A percentile compares a stretch with the other conserved stretches of the same genome.
Evolutionary conservation across 208 protist genomes (phyloP).

Genomic region (Crithidia bombi): DNA sequence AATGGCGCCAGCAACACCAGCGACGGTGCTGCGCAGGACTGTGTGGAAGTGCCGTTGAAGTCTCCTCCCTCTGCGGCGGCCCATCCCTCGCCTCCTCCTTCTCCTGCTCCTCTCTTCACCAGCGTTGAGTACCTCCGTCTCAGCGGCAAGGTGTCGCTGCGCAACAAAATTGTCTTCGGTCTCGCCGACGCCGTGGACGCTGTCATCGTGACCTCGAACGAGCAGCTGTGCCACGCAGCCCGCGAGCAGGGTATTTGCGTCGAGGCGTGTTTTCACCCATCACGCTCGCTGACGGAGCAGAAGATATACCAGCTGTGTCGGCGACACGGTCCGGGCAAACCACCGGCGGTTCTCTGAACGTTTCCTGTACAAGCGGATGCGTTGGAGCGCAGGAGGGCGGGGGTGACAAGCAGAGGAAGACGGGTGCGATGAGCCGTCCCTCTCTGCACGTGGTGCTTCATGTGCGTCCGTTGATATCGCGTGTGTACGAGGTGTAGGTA

Average conservation of each 20-base stretch:
- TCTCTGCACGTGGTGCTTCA: too few relatives aligned
- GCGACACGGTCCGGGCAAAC: conserved; percentile 46
- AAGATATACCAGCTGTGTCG: conserved; percentile 48
- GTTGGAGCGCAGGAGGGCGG: too few relatives aligned
- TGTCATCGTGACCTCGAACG: conserved; percentile 59
- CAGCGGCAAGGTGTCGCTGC: conserved; percentile 42
- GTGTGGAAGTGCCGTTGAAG: background rate
- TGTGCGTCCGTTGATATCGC: too few relatives aligned
- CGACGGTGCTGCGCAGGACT: background rate
- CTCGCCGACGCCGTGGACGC: conserved; percentile 56
- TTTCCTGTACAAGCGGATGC: background rate
- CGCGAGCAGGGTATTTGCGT: conserved; percentile 52
- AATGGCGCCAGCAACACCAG: background rate
- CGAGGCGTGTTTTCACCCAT: conserved; percentile 52
- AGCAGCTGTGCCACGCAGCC: conserved; percentile 52
- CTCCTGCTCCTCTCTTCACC: conserved; percentile 9
- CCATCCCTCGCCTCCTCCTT: background rate
- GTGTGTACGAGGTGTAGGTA: too few relatives aligned
- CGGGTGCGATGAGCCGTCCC: too few relatives aligned
- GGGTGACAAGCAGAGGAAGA: too few relatives aligned
- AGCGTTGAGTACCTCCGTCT: conserved; percentile 29
- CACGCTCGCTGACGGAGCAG: conserved; percentile 71
- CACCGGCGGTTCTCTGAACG: conserved; percentile 39
- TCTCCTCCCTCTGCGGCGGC: background rate
- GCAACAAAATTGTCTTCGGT: conserved; percentile 74